phyloP scores from a whole-genome alignment of 352 stramenopile genomes.

The Pythium aristosporum region DNA sequence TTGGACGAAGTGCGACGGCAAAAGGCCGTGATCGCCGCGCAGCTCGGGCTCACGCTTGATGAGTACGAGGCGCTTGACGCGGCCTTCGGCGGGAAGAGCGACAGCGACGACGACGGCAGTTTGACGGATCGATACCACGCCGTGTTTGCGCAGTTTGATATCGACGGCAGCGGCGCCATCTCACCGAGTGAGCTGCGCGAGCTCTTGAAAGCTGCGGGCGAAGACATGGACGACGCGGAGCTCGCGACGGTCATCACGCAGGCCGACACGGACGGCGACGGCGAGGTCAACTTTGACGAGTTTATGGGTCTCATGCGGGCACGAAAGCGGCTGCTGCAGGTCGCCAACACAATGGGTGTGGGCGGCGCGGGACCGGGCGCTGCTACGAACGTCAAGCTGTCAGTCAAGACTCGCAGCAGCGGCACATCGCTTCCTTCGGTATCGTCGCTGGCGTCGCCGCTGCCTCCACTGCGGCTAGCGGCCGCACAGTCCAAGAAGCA shows the following conservation, averaged over 20 bases:
- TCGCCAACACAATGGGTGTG: conserved; percentile 67
- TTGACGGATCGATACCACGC: conserved; percentile 53
- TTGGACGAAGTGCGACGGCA: conserved; percentile 52
- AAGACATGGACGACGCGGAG: conserved; percentile 78
- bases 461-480: conserved; percentile 65
- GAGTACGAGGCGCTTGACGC: conserved; percentile 69
- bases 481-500: conserved; percentile 50
- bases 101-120: conserved; percentile 10
- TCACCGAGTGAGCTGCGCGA: conserved; percentile 64
- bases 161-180: conserved; percentile 75
- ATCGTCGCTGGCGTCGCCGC: conserved; percentile 18
- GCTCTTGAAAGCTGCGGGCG: conserved; percentile 54
- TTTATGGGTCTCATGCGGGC: conserved; percentile 79
- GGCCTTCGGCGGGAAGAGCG: conserved; percentile 37
- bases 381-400: neutral
- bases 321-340: conserved; percentile 65
- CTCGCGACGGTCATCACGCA: conserved; percentile 61
- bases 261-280: conserved; percentile 70
- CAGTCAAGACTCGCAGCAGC: neutral
- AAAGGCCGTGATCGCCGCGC: conserved; percentile 45
- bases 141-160: conserved; percentile 73
- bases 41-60: conserved; percentile 64
- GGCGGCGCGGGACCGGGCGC: conserved; percentile 33
- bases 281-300: conserved; percentile 77
- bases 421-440: conserved; percentile 1